These are phyloP conservation scores for Lentinula novae-zelandiae DNA, from an alignment of 1,284 basidiomycete species.

Conservation along the genomic window DNA sequence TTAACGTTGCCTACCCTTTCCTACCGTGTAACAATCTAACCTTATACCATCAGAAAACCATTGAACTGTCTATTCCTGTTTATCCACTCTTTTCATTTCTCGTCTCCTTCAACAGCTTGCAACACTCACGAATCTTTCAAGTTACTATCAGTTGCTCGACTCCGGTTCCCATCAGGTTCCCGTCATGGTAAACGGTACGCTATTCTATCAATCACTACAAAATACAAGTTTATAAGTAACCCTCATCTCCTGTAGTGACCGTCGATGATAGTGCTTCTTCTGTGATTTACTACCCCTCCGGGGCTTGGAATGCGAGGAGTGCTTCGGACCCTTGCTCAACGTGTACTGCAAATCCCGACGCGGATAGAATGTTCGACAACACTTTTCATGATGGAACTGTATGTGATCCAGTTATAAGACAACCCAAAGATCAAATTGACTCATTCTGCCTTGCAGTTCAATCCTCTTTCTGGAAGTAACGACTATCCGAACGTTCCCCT, in stretches of 20 bases:
- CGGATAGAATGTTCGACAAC: background rate
- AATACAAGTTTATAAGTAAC: too few relatives aligned
- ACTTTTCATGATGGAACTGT: slow-evolving; percentile 10
- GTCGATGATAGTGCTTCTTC: slow-evolving; percentile 7
- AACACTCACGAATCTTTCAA: too few relatives aligned
- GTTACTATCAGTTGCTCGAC: background rate
- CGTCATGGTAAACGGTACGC: background rate
- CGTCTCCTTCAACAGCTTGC: too few relatives aligned
- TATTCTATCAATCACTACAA: background rate
- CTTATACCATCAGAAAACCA: too few relatives aligned
- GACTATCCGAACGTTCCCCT: slow-evolving; percentile 16
- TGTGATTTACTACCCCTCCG: background rate
- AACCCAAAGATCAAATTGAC: slow-evolving; percentile 19
- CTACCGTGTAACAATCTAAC: too few relatives aligned
- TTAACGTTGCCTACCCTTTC: too few relatives aligned
- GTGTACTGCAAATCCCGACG: slow-evolving; percentile 5
- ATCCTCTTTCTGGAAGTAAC: slow-evolving; percentile 11
- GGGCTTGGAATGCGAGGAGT: slow-evolving; percentile 5
- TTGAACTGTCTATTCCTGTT: too few relatives aligned
- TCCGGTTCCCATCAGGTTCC: background rate
- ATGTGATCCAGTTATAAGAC: slow-evolving; percentile 1
- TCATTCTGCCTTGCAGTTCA: slow-evolving; percentile 20
- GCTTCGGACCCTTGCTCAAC: background rate
- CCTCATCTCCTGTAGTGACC: background rate
- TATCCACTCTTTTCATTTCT: too few relatives aligned